Evolutionary conservation across 75 land plant genomes (phyloP).

Genomic region (Pinus tabuliformis): DNA sequence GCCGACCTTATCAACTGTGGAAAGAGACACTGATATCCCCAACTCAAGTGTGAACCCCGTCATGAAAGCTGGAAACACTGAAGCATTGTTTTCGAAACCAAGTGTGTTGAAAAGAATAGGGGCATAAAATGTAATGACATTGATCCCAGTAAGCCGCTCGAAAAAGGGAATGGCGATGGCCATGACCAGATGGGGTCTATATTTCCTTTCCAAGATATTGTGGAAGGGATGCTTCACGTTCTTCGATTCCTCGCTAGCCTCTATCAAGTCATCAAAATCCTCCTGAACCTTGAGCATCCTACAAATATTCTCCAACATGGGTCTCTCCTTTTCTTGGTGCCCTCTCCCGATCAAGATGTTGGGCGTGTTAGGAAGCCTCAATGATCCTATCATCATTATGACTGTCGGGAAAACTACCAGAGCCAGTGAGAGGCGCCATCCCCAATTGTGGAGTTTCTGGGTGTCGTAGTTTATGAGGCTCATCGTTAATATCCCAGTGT

Average conservation of each 20-base stretch:
- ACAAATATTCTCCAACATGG: conserved; percentile 41
- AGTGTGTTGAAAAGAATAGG: conserved; percentile 35
- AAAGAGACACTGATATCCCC: conserved; percentile 19
- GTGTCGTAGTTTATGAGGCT: conserved; percentile 45
- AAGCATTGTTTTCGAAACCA: conserved; percentile 23
- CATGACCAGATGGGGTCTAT: conserved; percentile 62
- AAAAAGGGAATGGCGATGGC: conserved; percentile 40
- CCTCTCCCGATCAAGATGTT: conserved; percentile 78
- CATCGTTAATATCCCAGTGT: conserved; percentile 30
- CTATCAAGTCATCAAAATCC: conserved; percentile 57
- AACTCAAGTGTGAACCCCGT: conserved; percentile 20
- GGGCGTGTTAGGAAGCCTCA: conserved; percentile 55
- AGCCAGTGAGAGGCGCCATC: conserved; percentile 30
- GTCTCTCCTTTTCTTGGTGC: conserved; percentile 28
- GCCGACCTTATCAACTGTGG: conserved; percentile 19
- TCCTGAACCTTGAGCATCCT: conserved; percentile 54
- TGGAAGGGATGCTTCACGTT: conserved; percentile 55
- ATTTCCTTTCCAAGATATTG: conserved; percentile 42
- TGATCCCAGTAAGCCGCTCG: conserved; percentile 40
- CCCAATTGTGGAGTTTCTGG: conserved; percentile 12
- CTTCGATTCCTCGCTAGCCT: conserved; percentile 59
- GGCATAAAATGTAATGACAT: conserved; percentile 11
- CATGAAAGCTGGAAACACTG: conserved; percentile 29
- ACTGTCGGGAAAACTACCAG: conserved; percentile 58
- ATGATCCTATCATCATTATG: conserved; percentile 45